A percentile compares a stretch with the other conserved stretches of the same genome.
Evolutionary conservation across 805 yeast genomes (phyloP).

Genomic region (Candida manassasensis): DNA sequence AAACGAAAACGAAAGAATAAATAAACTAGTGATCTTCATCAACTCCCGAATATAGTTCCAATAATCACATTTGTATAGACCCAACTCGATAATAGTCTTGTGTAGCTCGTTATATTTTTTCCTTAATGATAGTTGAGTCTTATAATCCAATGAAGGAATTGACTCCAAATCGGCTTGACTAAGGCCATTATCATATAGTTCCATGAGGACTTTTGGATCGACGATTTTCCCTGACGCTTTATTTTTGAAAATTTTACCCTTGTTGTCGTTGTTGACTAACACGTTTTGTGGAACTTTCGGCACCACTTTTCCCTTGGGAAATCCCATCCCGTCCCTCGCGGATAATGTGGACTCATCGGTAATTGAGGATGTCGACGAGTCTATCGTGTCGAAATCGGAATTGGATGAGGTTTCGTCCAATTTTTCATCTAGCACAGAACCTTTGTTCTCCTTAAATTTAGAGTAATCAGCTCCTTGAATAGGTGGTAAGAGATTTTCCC

Average conservation of each 20-base stretch:
- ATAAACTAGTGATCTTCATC: slow-evolving; percentile 52
- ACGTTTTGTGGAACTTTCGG: slow-evolving; percentile 51
- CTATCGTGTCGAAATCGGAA: neutral
- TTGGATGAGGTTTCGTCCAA: slow-evolving; percentile 1
- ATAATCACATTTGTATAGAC: slow-evolving; percentile 70
- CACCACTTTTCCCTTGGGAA: slow-evolving; percentile 35
- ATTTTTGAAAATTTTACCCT: slow-evolving; percentile 21
- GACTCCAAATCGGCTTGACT: slow-evolving; percentile 51
- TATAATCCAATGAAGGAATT: slow-evolving; percentile 62
- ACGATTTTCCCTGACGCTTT: slow-evolving; percentile 25
- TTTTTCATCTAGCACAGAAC: neutral
- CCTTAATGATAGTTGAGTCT: slow-evolving; percentile 57
- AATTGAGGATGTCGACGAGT: neutral
- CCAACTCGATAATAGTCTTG: slow-evolving; percentile 46
- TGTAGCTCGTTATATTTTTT: slow-evolving; percentile 60
- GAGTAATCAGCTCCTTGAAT: slow-evolving; percentile 65
- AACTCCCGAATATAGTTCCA: slow-evolving; percentile 68
- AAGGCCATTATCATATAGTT: slow-evolving; percentile 53
- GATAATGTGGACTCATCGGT: neutral
- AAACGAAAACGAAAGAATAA: slow-evolving; percentile 45
- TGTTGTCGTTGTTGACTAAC: slow-evolving; percentile 35
- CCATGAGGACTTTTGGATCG: slow-evolving; percentile 53
- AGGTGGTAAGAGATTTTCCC: slow-evolving; percentile 82
- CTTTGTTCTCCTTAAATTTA: neutral
- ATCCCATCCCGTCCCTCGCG: slow-evolving; percentile 27